A percentile compares a stretch with the other conserved stretches of the same genome.
Conservation (phyloP, 495 filamentous ascomycete genomes). For the Talaromyces stipitatus region DNA sequence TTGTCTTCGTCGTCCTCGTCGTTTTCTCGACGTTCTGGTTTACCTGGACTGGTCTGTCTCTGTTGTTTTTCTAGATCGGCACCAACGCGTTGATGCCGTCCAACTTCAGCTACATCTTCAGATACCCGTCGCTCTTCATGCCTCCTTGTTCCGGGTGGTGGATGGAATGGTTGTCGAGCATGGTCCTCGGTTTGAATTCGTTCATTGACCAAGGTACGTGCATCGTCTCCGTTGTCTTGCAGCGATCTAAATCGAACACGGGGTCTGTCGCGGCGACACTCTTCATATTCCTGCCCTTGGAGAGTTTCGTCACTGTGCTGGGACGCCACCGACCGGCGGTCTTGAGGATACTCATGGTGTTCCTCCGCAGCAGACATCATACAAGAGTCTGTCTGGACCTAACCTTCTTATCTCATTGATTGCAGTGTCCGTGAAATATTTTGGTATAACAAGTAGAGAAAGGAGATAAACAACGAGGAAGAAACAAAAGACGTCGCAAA, state of each 20-base stretch:
- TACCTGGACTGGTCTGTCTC: not conserved
- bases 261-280: not conserved
- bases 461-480: not conserved
- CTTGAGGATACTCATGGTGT: constrained; percentile 5
- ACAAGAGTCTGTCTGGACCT: not conserved
- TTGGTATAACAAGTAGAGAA: not conserved
- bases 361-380: constrained; percentile 6
- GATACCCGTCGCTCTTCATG: not conserved
- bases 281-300: not conserved
- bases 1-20: not conserved
- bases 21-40: not conserved
- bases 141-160: not conserved
- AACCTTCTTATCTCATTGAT: not conserved
- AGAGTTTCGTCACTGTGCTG: constrained; percentile 5
- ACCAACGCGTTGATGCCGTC: not conserved
- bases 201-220: not conserved
- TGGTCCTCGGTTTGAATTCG: constrained; percentile 1
- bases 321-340: not conserved
- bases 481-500: not conserved
- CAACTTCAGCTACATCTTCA: constrained; percentile 1
- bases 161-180: constrained; percentile 7
- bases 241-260: constrained; percentile 7
- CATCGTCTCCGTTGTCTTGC: not conserved
- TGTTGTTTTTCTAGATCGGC: not conserved
- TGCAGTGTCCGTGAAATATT: not conserved